Evolutionary conservation across 352 stramenopile species (phyloP).

Genomic region (Phytophthora capsici): DNA sequence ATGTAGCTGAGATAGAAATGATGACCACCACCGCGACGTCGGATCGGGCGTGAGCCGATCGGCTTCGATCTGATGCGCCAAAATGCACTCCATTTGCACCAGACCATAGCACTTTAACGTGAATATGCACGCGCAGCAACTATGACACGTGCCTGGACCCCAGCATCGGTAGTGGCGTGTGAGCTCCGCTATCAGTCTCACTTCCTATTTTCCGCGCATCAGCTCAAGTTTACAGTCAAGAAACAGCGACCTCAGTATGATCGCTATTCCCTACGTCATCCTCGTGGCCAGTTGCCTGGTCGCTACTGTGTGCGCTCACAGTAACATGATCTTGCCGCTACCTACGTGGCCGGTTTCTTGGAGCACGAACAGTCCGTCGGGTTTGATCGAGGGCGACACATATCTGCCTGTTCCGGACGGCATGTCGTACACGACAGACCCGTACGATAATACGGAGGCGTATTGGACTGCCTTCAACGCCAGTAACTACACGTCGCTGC

Average conservation of each 20-base stretch:
- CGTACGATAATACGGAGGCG: constrained; percentile 32
- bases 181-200: constrained; percentile 17
- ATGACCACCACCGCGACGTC: background rate
- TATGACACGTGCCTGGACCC: background rate
- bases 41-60: constrained; percentile 23
- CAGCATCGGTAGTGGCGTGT: background rate
- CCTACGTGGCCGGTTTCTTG: constrained; percentile 41
- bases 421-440: constrained; percentile 39
- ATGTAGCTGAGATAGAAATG: constrained; percentile 14
- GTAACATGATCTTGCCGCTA: constrained; percentile 42
- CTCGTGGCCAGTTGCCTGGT: constrained; percentile 9
- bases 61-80: constrained; percentile 30
- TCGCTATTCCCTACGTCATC: constrained; percentile 10
- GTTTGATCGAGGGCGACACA: constrained; percentile 42
- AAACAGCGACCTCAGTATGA: constrained; percentile 12
- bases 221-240: constrained; percentile 14
- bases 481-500: constrained; percentile 42
- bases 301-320: constrained; percentile 20
- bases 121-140: constrained; percentile 10
- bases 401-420: constrained; percentile 41
- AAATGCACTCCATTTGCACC: constrained; percentile 23
- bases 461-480: constrained; percentile 38
- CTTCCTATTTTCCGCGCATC: constrained; percentile 21
- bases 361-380: constrained; percentile 42
- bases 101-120: background rate